A percentile compares a stretch with the other conserved stretches of the same genome.
Evolutionary conservation across 371 early-diverging fungal species (phyloP).

Genomic region (Mucor mucedo): DNA sequence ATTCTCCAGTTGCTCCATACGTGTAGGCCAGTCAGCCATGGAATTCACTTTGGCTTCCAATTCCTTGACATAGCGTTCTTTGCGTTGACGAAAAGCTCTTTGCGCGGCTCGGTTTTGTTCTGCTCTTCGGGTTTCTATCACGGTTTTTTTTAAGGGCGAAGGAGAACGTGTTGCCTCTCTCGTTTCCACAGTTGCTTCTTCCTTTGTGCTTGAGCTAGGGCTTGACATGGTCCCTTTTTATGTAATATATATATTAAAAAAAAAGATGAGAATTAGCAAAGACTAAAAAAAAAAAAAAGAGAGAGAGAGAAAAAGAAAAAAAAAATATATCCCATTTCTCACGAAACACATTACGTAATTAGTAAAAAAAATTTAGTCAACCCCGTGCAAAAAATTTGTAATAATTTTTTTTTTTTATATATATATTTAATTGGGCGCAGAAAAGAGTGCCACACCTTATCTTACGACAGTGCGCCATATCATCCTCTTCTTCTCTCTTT

Average conservation of each 20-base stretch:
- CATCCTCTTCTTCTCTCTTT: too few species aligned
- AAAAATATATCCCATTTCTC: conserved; percentile 14
- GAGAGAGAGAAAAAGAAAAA: neutral
- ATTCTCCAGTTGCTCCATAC: conserved; percentile 39
- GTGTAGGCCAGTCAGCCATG: conserved; percentile 38
- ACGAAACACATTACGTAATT: conserved; percentile 22
- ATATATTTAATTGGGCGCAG: neutral
- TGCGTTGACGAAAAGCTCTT: conserved; percentile 76
- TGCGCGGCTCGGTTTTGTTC: conserved; percentile 76
- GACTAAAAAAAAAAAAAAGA: conserved; percentile 2
- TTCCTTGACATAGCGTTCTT: conserved; percentile 70
- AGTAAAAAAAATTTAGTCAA: neutral
- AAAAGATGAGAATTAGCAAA: neutral
- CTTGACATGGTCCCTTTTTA: conserved; percentile 4
- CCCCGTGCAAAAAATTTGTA: conserved; percentile 3
- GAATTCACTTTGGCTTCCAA: conserved; percentile 62
- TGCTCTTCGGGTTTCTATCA: conserved; percentile 50
- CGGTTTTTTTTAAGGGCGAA: conserved; percentile 25
- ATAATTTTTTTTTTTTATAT: neutral
- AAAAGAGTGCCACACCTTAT: too few species aligned
- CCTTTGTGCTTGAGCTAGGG: neutral
- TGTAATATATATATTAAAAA: neutral
- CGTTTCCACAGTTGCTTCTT: conserved; percentile 1
- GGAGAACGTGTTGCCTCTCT: conserved; percentile 17
- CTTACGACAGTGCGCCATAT: too few species aligned